phyloP scores from a whole-genome alignment of 345 rosid species.

The Arabidopsis arenosa region DNA sequence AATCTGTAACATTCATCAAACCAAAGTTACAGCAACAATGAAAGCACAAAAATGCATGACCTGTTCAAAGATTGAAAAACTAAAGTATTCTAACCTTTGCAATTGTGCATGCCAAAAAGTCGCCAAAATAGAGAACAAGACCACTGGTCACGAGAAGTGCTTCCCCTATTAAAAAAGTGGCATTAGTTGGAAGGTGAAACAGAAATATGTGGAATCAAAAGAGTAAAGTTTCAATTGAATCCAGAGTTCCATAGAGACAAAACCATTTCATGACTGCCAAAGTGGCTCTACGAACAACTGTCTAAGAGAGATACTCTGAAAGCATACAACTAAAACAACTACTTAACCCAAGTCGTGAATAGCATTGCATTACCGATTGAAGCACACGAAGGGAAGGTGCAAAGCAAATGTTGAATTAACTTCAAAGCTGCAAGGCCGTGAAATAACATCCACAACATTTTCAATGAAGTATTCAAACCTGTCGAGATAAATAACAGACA shows the following conservation, averaged over 20 bases:
- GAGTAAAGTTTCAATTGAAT: neutral
- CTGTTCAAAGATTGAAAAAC: neutral
- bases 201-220: neutral
- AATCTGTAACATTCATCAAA: constrained; percentile 47
- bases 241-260: constrained; percentile 2
- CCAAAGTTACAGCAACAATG: no score
- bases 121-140: constrained; percentile 90
- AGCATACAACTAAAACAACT: neutral
- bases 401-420: constrained; percentile 70
- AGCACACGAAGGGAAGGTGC: constrained; percentile 78
- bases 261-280: neutral
- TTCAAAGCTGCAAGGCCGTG: constrained; percentile 81
- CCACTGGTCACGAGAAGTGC: constrained; percentile 79
- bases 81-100: constrained; percentile 57
- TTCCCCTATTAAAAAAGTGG: constrained; percentile 64
- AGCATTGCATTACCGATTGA: constrained; percentile 66
- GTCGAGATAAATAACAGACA: constrained; percentile 36
- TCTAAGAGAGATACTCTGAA: neutral
- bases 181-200: constrained; percentile 1
- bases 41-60: no score
- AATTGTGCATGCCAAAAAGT: constrained; percentile 76
- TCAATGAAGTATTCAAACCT: constrained; percentile 65
- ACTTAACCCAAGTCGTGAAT: constrained; percentile 5
- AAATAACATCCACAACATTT: constrained; percentile 67
- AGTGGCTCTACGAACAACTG: neutral